Evolutionary conservation across 2,329 filamentous ascomycete species (phyloP).

Genomic region (Sporothrix pallida): DNA sequence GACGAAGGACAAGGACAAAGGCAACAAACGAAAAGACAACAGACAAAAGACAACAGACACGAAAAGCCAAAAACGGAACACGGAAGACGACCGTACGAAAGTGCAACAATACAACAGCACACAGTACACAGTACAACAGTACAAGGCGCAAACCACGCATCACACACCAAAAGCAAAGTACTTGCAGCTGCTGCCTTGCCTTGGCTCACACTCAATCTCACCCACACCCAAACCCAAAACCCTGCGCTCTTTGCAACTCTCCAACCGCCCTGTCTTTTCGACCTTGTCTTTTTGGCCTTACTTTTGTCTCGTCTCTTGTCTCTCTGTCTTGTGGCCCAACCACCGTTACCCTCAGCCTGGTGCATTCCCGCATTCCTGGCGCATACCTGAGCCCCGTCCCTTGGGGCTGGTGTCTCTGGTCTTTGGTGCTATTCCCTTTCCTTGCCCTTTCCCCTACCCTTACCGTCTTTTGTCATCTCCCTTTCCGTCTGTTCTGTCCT

Average conservation of each 20-base stretch:
- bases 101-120: no score
- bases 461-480: not conserved
- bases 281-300: no score
- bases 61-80: not conserved
- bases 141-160: no score
- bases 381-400: slow-evolving; percentile 15
- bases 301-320: not conserved
- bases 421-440: not conserved
- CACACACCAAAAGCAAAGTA: no score
- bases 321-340: not conserved
- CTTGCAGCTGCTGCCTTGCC: no score
- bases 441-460: not conserved
- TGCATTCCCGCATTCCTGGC: slow-evolving; percentile 26
- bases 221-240: no score
- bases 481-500: not conserved
- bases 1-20: no score
- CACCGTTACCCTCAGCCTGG: slow-evolving; percentile 21
- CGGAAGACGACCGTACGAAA: no score
- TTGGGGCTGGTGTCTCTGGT: slow-evolving; percentile 11
- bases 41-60: not conserved
- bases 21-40: no score
- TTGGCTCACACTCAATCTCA: no score
- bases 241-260: not conserved
- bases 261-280: not conserved
- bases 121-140: no score